Base-by-base conservation (phyloP, 2,329 filamentous ascomycete species). In the Fusarium cyanostomum region DNA sequence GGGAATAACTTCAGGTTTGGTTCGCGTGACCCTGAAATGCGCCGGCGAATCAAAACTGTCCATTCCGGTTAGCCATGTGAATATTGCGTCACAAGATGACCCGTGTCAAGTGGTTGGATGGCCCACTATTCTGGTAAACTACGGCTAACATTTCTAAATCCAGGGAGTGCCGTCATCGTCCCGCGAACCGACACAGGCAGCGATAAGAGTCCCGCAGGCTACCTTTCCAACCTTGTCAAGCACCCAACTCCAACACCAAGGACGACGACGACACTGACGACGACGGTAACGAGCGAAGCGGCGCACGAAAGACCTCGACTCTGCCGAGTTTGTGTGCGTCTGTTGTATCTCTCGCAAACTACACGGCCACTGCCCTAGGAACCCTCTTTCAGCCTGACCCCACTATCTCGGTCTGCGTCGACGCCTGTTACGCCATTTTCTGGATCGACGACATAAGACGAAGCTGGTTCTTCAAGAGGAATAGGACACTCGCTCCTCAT, bases 141-240 rank as follows among this genome's bases (percentile, higher is more conserved):
- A 45, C 73, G 70, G 67, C 45, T 70, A 73, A 74, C 62, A 39
- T 43, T 43, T 56, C 56, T 50, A 61, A 42, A 33, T 35, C 38
- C 21, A 35, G 45, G 51, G 57, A 44, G 70, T 73, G 71, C 73
- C 72, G 73, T 76, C 73, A 75, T 75, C 71, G 65, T 55, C 56
- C 64, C 35, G 52, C 55, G 50, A 66, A 64, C 53, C 45, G 50
- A 66, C 66, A 67, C 53, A 71, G 69, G 69, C 67, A 71, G 55
- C 69, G 69, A 71, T 71, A 71, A 71, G 69, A 69, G 63, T 65
- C 48, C 70, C 56, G 48, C 38, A 72, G 68, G 69, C 67, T 71
- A 24, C 63, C 51, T 38, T 49, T 26, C 27, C 30, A 41, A 42
- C 43, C 52, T 42, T 49, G 37, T 61, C 52, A 49, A 55, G 48